Evolutionary conservation across 2,329 filamentous ascomycete species (phyloP).

Genomic region (Thielaviopsis punctulata): DNA sequence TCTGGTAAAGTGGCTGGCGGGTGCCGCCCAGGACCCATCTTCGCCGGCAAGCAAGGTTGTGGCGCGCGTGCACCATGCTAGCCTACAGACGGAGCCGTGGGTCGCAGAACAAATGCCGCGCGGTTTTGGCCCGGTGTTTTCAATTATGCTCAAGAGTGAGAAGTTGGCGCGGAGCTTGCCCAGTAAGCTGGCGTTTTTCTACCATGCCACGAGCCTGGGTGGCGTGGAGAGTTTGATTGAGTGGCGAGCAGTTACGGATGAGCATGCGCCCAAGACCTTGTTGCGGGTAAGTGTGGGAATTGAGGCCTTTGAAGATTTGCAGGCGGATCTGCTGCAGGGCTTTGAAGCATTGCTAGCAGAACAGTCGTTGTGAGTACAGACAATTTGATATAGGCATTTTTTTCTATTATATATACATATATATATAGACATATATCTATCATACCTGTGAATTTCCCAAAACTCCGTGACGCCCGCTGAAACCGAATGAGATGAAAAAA

Average conservation of each 20-base stretch:
- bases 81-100: constrained; percentile 55
- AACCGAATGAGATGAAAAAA: constrained; percentile 2
- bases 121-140: constrained; percentile 80
- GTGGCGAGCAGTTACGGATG: constrained; percentile 84
- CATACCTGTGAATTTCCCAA: neutral
- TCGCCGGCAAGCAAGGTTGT: constrained; percentile 36
- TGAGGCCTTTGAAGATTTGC: constrained; percentile 73
- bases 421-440: neutral
- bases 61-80: constrained; percentile 54
- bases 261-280: constrained; percentile 50
- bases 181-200: constrained; percentile 64
- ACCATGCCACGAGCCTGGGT: constrained; percentile 86
- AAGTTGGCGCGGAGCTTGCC: constrained; percentile 52
- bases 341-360: constrained; percentile 37
- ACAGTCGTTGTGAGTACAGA: constrained; percentile 8
- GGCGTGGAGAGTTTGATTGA: constrained; percentile 93
- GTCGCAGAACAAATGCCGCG: constrained; percentile 74
- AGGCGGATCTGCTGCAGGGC: constrained; percentile 52
- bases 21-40: constrained; percentile 23
- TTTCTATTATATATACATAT: neutral
- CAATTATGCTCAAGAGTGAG: constrained; percentile 46
- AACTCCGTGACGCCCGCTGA: neutral
- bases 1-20: constrained; percentile 56
- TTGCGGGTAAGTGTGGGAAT: constrained; percentile 73
- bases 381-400: neutral